Evolutionary conservation across 441 rosid genomes (phyloP).

Genomic region (Gossypium schwendimanii): DNA sequence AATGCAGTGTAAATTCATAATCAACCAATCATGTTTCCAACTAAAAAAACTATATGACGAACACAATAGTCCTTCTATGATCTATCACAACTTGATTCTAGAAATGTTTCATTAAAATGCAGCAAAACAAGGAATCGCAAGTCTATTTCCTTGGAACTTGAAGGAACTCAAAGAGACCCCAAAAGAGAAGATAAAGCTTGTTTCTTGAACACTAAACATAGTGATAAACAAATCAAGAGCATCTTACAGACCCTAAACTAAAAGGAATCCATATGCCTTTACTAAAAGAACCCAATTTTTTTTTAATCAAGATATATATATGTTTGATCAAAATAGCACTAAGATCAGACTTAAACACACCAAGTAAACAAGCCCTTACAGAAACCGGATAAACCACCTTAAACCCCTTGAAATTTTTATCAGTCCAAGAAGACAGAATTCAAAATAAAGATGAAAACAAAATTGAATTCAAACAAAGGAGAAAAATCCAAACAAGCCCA

Average conservation of each 20-base stretch:
- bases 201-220: not conserved
- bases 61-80: not conserved
- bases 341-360: not conserved
- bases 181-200: not conserved
- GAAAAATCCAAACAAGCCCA: not conserved
- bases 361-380: not conserved
- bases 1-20: constrained; percentile 2
- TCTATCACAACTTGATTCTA: not conserved
- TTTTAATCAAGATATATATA: not conserved
- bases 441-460: not conserved
- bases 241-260: constrained; percentile 3
- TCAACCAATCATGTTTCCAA: not conserved
- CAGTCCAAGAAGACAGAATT: not conserved
- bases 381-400: not conserved
- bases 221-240: not conserved
- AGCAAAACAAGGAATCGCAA: not conserved
- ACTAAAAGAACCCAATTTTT: not conserved
- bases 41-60: constrained; percentile 1
- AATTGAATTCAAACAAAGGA: not conserved
- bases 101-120: not conserved
- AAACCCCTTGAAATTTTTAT: constrained; percentile 6
- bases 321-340: constrained; percentile 1
- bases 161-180: not conserved
- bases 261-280: not conserved
- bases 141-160: not conserved